These are phyloP conservation scores for Protea cynaroides DNA, from an alignment of 164 flowering plant species.

Conservation along the genomic window DNA sequence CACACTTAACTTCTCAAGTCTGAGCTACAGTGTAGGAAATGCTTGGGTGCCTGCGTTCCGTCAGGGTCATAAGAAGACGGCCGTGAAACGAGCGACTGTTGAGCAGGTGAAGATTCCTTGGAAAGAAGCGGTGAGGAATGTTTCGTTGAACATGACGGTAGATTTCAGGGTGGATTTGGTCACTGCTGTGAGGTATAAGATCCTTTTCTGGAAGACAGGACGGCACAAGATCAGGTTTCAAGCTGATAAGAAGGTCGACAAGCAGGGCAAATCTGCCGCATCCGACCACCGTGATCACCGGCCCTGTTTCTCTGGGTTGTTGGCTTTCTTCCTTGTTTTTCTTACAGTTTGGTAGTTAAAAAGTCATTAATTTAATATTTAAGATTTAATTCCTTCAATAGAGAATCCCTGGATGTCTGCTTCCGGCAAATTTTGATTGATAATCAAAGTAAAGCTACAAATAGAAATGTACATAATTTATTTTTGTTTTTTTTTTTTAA, in stretches of 20 bases:
- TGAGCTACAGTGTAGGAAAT: conserved; percentile 18
- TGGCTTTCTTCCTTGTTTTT: no score
- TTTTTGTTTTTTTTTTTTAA: no score
- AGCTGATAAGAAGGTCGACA: conserved; percentile 37
- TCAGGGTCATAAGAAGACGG: conserved; percentile 59
- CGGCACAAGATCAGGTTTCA: conserved; percentile 26
- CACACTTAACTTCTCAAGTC: conserved; percentile 26
- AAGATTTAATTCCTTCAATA: no score
- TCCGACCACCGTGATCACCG: no score
- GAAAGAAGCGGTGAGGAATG: conserved; percentile 18
- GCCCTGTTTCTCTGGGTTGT: no score
- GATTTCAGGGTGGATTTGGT: conserved; percentile 21
- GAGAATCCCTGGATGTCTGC: no score
- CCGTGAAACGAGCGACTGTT: conserved; percentile 14
- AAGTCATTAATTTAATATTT: no score
- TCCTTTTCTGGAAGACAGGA: conserved; percentile 38
- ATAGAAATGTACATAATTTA: no score
- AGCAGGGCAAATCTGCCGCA: conserved; percentile 26
- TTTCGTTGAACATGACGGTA: conserved; percentile 20
- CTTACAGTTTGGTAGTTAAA: no score
- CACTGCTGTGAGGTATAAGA: conserved; percentile 5
- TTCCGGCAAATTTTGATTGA: no score
- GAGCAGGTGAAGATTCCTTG: conserved; percentile 17
- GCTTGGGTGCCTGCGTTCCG: conserved; percentile 27
- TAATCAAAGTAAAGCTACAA: no score